Evolutionary conservation across 345 rosid species (phyloP).

Genomic region (Turnera subulata): DNA sequence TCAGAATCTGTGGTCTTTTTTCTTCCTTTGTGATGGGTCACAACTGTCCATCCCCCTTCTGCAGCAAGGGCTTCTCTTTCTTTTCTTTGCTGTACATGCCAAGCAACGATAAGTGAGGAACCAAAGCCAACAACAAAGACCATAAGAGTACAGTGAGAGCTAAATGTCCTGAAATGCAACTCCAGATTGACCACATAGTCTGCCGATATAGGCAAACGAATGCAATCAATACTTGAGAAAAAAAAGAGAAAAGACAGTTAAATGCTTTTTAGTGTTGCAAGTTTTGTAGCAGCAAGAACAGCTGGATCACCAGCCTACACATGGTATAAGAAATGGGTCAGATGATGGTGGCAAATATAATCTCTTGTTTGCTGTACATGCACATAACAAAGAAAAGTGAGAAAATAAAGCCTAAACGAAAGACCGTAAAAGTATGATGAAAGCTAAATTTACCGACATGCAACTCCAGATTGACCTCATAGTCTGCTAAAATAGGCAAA

Average conservation of each 20-base stretch:
- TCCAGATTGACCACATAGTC: background rate
- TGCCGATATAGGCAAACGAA: background rate
- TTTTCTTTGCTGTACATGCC: constrained; percentile 56
- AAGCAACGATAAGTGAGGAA: constrained; percentile 14
- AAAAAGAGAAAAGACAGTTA: no score
- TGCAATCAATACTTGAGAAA: no score
- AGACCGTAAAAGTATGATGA: background rate
- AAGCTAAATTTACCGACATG: background rate
- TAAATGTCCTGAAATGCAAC: background rate
- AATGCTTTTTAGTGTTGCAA: no score
- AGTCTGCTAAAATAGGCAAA: background rate
- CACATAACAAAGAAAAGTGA: constrained; percentile 15
- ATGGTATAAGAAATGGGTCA: background rate
- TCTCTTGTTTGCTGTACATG: constrained; percentile 51
- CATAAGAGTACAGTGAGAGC: background rate
- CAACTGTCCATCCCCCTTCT: constrained; percentile 98
- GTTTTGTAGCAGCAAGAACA: background rate
- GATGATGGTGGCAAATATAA: no score
- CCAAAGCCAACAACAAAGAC: background rate
- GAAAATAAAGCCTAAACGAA: constrained; percentile 2
- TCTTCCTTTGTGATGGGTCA: constrained; percentile 90
- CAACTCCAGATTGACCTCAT: background rate
- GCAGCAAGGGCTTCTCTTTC: constrained; percentile 77
- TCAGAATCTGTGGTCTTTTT: constrained; percentile 79
- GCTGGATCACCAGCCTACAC: background rate